Percentiles rank a stretch among this genome's conserved stretches.
Evolutionary conservation across 331 rosid genomes (phyloP).

Genomic region (Erythrophleum ivorense): DNA sequence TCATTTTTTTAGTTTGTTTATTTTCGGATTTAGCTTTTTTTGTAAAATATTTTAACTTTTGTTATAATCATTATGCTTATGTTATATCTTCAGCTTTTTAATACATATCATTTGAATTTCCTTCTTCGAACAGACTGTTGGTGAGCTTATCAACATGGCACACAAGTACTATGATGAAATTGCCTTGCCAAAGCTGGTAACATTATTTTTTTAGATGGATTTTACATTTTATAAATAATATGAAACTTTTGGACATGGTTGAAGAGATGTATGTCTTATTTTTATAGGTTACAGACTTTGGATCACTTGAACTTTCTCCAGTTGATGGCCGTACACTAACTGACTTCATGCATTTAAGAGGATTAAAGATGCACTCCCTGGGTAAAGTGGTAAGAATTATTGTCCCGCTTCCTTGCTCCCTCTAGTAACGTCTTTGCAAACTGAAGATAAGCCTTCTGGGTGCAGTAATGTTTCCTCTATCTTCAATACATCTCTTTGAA

Average conservation of each 20-base stretch:
- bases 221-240: constrained; percentile 16
- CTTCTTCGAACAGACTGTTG: constrained; percentile 67
- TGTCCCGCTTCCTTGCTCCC: constrained; percentile 17
- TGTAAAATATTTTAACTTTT: not conserved
- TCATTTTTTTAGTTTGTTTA: not conserved
- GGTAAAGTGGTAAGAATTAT: constrained; percentile 82
- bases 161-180: constrained; percentile 81
- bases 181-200: constrained; percentile 98
- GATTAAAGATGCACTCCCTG: constrained; percentile 80
- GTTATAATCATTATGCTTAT: not conserved
- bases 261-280: constrained; percentile 40
- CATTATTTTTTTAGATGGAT: constrained; percentile 3
- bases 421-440: constrained; percentile 4
- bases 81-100: constrained; percentile 19
- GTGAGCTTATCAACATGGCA: constrained; percentile 75
- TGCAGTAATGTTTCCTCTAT: constrained; percentile 2
- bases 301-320: constrained; percentile 97
- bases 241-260: constrained; percentile 29
- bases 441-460: constrained; percentile 10
- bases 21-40: not conserved
- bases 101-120: constrained; percentile 38
- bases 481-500: constrained; percentile 4
- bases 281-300: constrained; percentile 86
- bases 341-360: constrained; percentile 99
- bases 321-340: constrained; percentile 97